Evolutionary conservation across 345 rosid species (phyloP), one percentile per base, ranked within the genome.

Genomic region (Eucalyptus fibrosa): DNA sequence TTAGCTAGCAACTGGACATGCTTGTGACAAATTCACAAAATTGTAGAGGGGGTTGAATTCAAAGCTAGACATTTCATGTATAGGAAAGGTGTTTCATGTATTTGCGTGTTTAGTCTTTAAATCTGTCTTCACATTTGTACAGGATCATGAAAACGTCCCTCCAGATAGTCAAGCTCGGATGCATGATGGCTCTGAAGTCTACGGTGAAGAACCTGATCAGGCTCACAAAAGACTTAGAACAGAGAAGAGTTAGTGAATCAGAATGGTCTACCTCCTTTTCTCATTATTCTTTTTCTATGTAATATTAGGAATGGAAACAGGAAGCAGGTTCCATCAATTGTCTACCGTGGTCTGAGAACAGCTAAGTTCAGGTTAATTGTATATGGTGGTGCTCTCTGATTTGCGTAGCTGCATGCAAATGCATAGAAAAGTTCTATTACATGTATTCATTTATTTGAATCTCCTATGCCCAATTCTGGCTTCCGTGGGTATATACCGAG

Each of bases 151-250:
- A 93, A 77, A 77, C 15, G 47, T 40, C 47, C 85, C 47, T 77
- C 85, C 47, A 40, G 85, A 40, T 23, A 40, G 85, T 77, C 47
- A 40, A 77, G 90, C 45, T 53, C 91, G 87, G 82, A 88, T 81
- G 49, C 93, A 92, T 89, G 92, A 91, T 92, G 93, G 91, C 92
- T 90, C 51, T 45, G 88, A 88, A 77, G 87, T 90, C 92, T 86
- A 42, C 82, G 77, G 30, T 13, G 94, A 91, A 89, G 93, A 93
- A 87, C 90, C 90, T 59, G 92, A 93, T 89, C 93, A 88, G 77
- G 92, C 89, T 86, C 90, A 81, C 86, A 95, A 95, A 94, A 94
- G 94, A 90, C 94, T 40, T 28, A 90, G 94, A 88, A 92, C 91
- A 88, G 93, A 91, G 86, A 91, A 87, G 85, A 77, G 89, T 90